Base-by-base conservation (phyloP, 768 basidiomycete genomes). In the Cystofilobasidium bisporidii region DNA sequence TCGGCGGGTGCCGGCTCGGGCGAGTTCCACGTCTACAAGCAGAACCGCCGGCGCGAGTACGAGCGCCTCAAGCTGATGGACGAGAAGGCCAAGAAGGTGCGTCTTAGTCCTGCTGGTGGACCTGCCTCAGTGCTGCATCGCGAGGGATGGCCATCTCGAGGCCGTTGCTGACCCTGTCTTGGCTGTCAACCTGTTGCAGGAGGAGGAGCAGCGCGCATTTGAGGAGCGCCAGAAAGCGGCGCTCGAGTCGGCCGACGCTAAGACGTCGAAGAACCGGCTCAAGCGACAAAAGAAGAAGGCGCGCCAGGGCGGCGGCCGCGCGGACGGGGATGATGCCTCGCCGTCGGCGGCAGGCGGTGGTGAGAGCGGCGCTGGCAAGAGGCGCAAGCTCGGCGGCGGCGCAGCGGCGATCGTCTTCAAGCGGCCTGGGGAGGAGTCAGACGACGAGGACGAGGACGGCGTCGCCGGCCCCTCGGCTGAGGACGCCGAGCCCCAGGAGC, bases 1-100 rank as follows among this genome's bases (percentile, higher is more conserved):
- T 91, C 89, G 77, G 92, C 96, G 10, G 96, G 94, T 55, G 96
- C 96, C 22, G 96, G 96, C 61, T 91, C 89, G 65, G 94, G 94
- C 50, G 93, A 94, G 77, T 97, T 98, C 75, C 96, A 99, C 75
- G 96, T 99, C 0, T 99, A 98, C 80, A 98, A 98, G 75, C 93
- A 94, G 22, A 86, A 87, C 71, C 80, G 96, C 70, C 82, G 94
- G 74, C 82, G 94, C 73, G 96, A 99, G 79, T 98, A 97, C 73
- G 96, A 99, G 78, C 81, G 96, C 66, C 75, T 98, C 66, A 93
- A 89, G 79, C 73, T 94, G 18, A 83, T 99, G 80, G 90, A 93
- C 70, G 93, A 97, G 69, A 80, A 85, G 69, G 76, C 85, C 6
- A 82, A 83, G 73, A 87, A 87, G 77, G 96, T 91, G 73, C 68